These are phyloP conservation scores for Suillus lakei DNA, from an alignment of 768 basidiomycete species.

Conservation along the genomic window DNA sequence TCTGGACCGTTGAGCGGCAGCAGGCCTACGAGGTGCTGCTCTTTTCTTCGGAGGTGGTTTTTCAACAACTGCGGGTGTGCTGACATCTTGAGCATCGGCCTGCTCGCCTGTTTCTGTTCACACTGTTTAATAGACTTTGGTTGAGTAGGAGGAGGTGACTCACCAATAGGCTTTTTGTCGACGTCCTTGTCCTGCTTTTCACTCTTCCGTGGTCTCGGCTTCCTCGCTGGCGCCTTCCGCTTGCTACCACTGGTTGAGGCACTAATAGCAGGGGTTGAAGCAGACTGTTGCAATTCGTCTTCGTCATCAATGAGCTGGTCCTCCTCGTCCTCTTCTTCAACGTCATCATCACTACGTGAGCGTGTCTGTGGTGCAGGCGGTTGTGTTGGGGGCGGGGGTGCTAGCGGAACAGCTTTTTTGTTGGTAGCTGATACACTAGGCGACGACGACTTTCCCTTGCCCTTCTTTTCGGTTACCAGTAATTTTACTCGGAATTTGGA, in stretches of 20 bases:
- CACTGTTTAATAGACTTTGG: constrained; percentile 21
- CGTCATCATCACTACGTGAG: constrained; percentile 49
- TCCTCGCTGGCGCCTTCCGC: constrained; percentile 51
- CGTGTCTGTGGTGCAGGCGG: constrained; percentile 26
- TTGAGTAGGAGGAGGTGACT: constrained; percentile 25
- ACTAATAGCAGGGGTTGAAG: constrained; percentile 31
- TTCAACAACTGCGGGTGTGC: constrained; percentile 28
- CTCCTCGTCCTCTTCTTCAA: constrained; percentile 70
- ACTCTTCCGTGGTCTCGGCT: constrained; percentile 57
- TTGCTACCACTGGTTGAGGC: constrained; percentile 47
- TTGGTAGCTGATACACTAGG: constrained; percentile 27
- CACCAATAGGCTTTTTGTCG: constrained; percentile 52
- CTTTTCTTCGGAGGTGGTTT: constrained; percentile 55
- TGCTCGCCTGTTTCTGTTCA: constrained; percentile 33
- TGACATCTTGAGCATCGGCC: constrained; percentile 24
- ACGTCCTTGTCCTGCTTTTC: constrained; percentile 48
- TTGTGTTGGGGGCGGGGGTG: neutral
- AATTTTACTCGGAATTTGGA: constrained; percentile 56
- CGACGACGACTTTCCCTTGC: constrained; percentile 39
- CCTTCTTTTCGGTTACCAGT: constrained; percentile 49
- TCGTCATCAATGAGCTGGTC: constrained; percentile 85
- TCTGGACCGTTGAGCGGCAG: constrained; percentile 41
- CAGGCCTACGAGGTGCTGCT: constrained; percentile 47
- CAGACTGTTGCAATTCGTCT: constrained; percentile 36
- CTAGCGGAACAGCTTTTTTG: constrained; percentile 24